Base-by-base conservation (phyloP, 768 basidiomycete species). In the Tylopilus plumbeoviolaceoides region DNA sequence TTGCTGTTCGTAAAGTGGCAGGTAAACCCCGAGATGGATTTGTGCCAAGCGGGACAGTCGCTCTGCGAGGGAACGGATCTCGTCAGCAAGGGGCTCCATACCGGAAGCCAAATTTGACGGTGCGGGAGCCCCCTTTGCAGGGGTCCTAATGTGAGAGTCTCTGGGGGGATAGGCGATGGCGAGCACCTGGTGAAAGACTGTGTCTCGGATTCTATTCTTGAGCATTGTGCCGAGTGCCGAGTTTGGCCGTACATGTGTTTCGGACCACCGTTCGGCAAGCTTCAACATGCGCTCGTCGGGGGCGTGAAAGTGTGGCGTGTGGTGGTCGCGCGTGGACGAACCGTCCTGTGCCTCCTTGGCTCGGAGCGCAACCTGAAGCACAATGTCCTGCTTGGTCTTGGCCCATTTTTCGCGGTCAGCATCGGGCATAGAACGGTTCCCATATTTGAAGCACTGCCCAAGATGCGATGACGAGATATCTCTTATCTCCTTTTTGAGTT, bases 1-100 rank as follows among this genome's bases (percentile, higher is more conserved):
- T 55, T 83, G 78, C 60, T 80, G 79, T 68, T 88, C 84, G 70
- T 93, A 93, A 51, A 91, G 66, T n/a, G 81, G 79, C 35, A 87
- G 73, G 68, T 89, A 91, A 47, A 88, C 83, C 57, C 83, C 80
- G 48, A 89, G 74, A 67, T 93, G 89, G 59, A 90, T 83, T 44
- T 80, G 72, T 3, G 84, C 84, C 48, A 94, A 76, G 53, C 85
- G 82, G 41, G 85, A 78, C 33, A 91, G 76, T 63, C 86, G 82
- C 61, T 89, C 84, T 27, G 80, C 81, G 45, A 94, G 78, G 17
- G 78, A 74, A 30, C 75, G 75, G 41, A 70, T 81, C 68, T 94
- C 91, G 38, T 83, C 80, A 50, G 76, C 69, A 48, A 93, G 75
- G 31, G 85, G 79, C 60, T 88, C 85, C 77, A 91, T 81, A 39